Conservation (phyloP, 1,284 basidiomycete genomes). For the Ceratobasidium sp. region DNA sequence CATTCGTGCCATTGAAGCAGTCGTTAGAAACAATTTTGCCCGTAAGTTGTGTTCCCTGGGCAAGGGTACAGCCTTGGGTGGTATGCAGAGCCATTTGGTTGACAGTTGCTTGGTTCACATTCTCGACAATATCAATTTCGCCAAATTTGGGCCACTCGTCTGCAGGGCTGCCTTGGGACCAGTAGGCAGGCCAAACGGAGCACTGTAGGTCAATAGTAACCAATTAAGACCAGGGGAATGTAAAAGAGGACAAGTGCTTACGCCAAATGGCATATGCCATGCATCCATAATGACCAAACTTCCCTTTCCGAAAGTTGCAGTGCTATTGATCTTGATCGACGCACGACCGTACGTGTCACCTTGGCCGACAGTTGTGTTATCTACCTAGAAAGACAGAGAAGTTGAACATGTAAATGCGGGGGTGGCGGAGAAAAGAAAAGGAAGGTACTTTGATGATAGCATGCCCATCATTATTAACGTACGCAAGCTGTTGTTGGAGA, state of each 20-base stretch:
- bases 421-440: not conserved
- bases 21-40: slow-evolving; percentile 47
- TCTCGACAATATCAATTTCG: slow-evolving; percentile 53
- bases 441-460: slow-evolving; percentile 44
- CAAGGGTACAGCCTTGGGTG: slow-evolving; percentile 43
- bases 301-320: slow-evolving; percentile 31
- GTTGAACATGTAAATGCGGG: not conserved
- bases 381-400: slow-evolving; percentile 21
- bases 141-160: slow-evolving; percentile 51
- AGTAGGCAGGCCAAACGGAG: slow-evolving; percentile 51
- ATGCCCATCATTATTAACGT: slow-evolving; percentile 37
- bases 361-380: slow-evolving; percentile 44
- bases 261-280: slow-evolving; percentile 43
- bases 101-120: slow-evolving; percentile 50
- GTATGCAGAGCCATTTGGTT: slow-evolving; percentile 52
- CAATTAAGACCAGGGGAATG: not conserved
- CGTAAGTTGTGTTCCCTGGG: slow-evolving; percentile 19
- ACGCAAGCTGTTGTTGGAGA: slow-evolving; percentile 40
- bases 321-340: slow-evolving; percentile 44
- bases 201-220: slow-evolving; percentile 29
- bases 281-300: slow-evolving; percentile 46
- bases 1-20: slow-evolving; percentile 49
- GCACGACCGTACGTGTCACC: slow-evolving; percentile 45
- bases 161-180: slow-evolving; percentile 46
- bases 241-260: slow-evolving; percentile 10